Evolutionary conservation across 768 basidiomycete species (phyloP), one percentile per base, ranked within the genome.

Genomic region (Daedaleopsis sinensis): DNA sequence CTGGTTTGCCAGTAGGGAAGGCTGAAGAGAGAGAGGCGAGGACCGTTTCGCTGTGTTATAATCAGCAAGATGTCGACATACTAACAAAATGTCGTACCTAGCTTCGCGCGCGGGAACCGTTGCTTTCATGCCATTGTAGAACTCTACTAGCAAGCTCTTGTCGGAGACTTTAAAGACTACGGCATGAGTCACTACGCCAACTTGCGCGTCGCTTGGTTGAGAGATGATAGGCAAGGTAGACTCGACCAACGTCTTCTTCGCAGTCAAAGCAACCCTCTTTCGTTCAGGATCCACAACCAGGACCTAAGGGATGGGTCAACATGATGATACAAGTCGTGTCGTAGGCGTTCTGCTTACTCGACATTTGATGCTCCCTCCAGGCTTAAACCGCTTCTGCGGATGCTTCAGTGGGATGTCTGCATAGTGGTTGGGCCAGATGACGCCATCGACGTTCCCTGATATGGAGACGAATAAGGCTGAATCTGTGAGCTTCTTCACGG

Each of bases 331-430:
- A 54, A 49, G 27, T 44, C 59, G 52, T 43, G 19, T 13, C 3
- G 23, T 23, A 15, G n/a, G 8, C 37, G 43, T n/a, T n/a, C 32
- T 1, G 76, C 88, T 8, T 75, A 94, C 95, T 60, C 93, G 79
- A 67, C 93, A 95, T 77, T 91, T 96, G 73, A 98, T 90, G 54
- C 72, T 83, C 4, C 82, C 81, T 24, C 95, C 96, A 21, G 82
- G 77, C 70, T 93, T 95, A 79, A 97, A 99, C 62, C 89, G 84
- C 76, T 88, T 93, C 46, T 93, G 87, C 11, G 96, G 96, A 71
- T 98, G 91, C 71, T 95, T 97, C 67, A 98, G 81, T n/a, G 78
- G 72, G 68, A 98, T 95, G 73, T 99, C 97, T 12, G 97, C 94
- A 71, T 92, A 97, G 71, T 98, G 97, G 62, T 87, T 84, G 0